Percentiles rank a stretch among this genome's conserved stretches.
phyloP scores from a whole-genome alignment of 768 basidiomycete genomes.

The Tylopilus balloui region DNA sequence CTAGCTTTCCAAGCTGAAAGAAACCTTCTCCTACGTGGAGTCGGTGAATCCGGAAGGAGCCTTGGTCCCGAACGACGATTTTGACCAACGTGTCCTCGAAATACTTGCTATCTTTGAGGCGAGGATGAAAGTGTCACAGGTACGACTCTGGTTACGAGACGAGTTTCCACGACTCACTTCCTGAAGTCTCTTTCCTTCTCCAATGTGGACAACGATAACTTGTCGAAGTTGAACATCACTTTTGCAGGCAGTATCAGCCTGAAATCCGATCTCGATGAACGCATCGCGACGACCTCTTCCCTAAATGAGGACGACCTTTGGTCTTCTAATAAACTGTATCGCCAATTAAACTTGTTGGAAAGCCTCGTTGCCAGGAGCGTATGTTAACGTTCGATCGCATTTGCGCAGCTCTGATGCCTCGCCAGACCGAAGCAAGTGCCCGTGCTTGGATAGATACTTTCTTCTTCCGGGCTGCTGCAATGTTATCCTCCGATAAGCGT shows the following conservation, averaged over 20 bases:
- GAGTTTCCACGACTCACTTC: not conserved
- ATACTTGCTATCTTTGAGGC: not conserved
- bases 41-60: not conserved
- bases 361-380: not conserved
- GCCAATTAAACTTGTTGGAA: not conserved
- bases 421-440: not conserved
- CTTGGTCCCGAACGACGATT: not conserved
- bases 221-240: not conserved
- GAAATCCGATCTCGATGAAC: not conserved
- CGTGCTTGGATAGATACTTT: not conserved
- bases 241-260: not conserved
- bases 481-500: not conserved
- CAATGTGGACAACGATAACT: not conserved
- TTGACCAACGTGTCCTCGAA: not conserved
- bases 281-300: not conserved
- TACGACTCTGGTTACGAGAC: too few relatives aligned
- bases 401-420: not conserved
- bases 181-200: not conserved
- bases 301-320: not conserved
- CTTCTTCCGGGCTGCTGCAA: not conserved
- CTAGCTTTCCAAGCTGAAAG: not conserved
- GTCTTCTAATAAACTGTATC: not conserved
- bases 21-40: not conserved
- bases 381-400: not conserved
- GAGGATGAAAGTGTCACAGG: not conserved